These are phyloP conservation scores for Flaveria linearis DNA, from an alignment of 129 eudicot genomes.

Conservation along the genomic window DNA sequence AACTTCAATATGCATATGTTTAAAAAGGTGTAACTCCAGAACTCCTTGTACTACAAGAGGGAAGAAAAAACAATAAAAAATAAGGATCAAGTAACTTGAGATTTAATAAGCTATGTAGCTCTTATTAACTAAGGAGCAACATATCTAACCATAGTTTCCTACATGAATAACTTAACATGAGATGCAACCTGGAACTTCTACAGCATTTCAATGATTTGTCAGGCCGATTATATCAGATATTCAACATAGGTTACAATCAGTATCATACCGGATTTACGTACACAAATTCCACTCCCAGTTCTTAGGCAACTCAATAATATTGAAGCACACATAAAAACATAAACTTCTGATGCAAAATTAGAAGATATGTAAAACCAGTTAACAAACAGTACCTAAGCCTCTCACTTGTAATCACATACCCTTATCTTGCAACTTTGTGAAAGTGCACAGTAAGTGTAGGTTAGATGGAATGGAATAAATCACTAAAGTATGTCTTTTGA, in stretches of 20 bases:
- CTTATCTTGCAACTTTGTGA: no score
- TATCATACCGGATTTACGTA: background rate
- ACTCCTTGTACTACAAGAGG: slow-evolving; percentile 2
- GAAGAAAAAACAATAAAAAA: background rate
- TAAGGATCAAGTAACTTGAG: slow-evolving; percentile 7
- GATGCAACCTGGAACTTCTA: no score
- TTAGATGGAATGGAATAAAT: no score
- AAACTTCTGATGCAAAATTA: no score
- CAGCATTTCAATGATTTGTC: background rate
- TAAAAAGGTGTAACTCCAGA: background rate
- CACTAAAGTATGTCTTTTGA: no score
- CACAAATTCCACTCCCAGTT: background rate
- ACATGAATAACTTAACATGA: no score
- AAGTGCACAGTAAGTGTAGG: no score
- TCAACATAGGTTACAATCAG: background rate
- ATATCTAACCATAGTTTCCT: background rate
- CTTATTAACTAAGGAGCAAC: background rate
- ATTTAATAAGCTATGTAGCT: background rate
- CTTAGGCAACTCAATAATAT: background rate
- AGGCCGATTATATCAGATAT: background rate
- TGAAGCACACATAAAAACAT: background rate
- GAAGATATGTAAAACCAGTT: no score
- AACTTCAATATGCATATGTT: slow-evolving; percentile 22
- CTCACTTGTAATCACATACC: no score
- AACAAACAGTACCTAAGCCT: no score